These are phyloP conservation scores for Musa acuminata DNA, from an alignment of 176 grass and related monocot genomes.

Conservation along the genomic window DNA sequence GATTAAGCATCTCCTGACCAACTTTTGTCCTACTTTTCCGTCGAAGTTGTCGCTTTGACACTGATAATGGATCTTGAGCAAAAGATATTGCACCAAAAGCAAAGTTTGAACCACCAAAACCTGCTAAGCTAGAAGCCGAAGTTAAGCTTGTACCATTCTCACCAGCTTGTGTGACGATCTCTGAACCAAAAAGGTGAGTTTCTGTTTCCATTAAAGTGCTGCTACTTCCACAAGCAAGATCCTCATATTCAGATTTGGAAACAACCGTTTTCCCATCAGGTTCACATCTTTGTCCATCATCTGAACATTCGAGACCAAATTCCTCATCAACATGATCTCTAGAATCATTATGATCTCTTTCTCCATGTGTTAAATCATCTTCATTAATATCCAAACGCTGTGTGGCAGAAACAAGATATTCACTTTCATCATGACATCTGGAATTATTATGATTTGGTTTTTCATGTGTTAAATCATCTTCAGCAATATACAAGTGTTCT, in stretches of 20 bases:
- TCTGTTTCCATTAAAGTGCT: constrained; percentile 24
- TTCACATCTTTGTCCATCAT: not conserved
- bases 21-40: constrained; percentile 56
- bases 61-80: constrained; percentile 26
- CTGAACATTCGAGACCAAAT: constrained; percentile 2
- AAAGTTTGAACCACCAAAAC: constrained; percentile 27
- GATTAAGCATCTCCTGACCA: constrained; percentile 2
- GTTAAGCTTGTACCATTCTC: constrained; percentile 18
- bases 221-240: constrained; percentile 7
- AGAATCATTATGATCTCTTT: not conserved
- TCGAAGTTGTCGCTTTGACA: constrained; percentile 39
- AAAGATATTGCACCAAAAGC: constrained; percentile 38
- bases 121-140: constrained; percentile 19
- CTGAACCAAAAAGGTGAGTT: constrained; percentile 7
- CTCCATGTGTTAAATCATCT: not conserved
- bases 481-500: not conserved
- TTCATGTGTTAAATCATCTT: not conserved
- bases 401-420: not conserved
- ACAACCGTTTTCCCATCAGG: constrained; percentile 14
- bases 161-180: constrained; percentile 12
- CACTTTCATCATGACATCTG: not conserved
- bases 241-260: constrained; percentile 27
- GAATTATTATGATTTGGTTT: not conserved
- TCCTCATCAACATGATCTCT: not conserved
- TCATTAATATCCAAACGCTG: not conserved